A percentile compares a stretch with the other conserved stretches of the same genome.
phyloP scores from a whole-genome alignment of 306 rosid genomes.

The Quercus alba region DNA sequence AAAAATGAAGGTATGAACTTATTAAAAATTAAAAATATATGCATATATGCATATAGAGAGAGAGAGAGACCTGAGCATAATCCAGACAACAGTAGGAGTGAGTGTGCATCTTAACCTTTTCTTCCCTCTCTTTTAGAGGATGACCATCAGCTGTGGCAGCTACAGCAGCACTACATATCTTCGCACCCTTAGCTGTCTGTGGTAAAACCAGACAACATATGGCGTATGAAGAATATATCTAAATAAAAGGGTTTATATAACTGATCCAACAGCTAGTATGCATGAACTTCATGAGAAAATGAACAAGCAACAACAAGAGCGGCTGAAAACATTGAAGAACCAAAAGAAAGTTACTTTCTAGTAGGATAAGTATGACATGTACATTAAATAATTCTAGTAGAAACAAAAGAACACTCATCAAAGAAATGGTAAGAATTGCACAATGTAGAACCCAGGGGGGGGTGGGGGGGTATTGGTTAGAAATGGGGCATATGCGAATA shows the following conservation, averaged over 20 bases:
- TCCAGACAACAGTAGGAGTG: slow-evolving; percentile 88
- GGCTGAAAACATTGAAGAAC: neutral
- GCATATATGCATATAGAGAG: neutral
- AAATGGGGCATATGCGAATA: too few relatives aligned
- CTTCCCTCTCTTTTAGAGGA: slow-evolving; percentile 74
- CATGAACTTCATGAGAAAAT: neutral
- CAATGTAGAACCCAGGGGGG: too few relatives aligned
- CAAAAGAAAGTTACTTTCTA: neutral
- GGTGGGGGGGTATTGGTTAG: too few relatives aligned
- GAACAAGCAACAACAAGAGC: neutral
- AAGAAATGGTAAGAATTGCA: neutral
- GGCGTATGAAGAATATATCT: slow-evolving; percentile 2
- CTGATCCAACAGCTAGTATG: too few relatives aligned
- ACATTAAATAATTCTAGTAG: neutral
- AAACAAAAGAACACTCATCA: neutral
- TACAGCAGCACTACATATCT: slow-evolving; percentile 83
- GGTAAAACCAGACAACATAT: slow-evolving; percentile 14
- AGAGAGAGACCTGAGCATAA: slow-evolving; percentile 70
- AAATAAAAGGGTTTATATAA: too few relatives aligned
- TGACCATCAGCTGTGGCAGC: slow-evolving; percentile 85
- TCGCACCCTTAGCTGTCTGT: slow-evolving; percentile 95
- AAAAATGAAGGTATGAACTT: slow-evolving; percentile 11
- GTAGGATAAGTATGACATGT: too few relatives aligned
- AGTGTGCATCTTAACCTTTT: slow-evolving; percentile 91
- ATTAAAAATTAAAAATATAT: neutral